Percentiles rank a stretch among this genome's conserved stretches.
Conservation (phyloP, 768 basidiomycete genomes). For the Boletus patriciae region DNA sequence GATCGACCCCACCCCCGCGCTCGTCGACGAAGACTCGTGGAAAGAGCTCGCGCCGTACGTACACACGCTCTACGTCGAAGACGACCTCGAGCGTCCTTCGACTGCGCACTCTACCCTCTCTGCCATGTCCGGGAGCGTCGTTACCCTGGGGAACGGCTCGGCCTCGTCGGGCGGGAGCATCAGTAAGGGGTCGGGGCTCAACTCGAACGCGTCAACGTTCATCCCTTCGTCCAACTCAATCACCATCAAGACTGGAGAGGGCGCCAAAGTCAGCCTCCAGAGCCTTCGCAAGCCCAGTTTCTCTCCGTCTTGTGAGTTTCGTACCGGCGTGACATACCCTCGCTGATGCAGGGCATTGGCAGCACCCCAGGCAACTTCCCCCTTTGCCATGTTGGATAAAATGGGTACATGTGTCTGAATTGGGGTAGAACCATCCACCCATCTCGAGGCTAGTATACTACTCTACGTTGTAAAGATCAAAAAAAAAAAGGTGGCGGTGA, state of each 20-base stretch:
- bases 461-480: not conserved
- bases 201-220: conserved; percentile 27
- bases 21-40: conserved; percentile 35
- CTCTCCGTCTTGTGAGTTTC: conserved; percentile 26
- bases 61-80: conserved; percentile 22
- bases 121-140: not conserved
- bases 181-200: conserved; percentile 11
- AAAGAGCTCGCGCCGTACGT: conserved; percentile 32
- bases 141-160: not conserved
- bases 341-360: conserved; percentile 2
- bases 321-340: not conserved
- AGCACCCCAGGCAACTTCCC: conserved; percentile 29
- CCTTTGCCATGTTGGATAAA: conserved; percentile 28
- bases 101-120: conserved; percentile 13
- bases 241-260: conserved; percentile 24
- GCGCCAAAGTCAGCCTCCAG: conserved; percentile 15
- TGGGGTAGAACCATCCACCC: no score
- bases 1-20: conserved; percentile 22
- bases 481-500: not conserved
- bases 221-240: conserved; percentile 19
- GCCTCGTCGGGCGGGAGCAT: not conserved
- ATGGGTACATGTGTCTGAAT: conserved; percentile 16
- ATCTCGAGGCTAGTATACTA: not conserved
- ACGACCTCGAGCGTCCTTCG: conserved; percentile 22
- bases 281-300: conserved; percentile 18